phyloP scores from a whole-genome alignment of 108 stramenopile species.

The Nitzschia putrida region DNA sequence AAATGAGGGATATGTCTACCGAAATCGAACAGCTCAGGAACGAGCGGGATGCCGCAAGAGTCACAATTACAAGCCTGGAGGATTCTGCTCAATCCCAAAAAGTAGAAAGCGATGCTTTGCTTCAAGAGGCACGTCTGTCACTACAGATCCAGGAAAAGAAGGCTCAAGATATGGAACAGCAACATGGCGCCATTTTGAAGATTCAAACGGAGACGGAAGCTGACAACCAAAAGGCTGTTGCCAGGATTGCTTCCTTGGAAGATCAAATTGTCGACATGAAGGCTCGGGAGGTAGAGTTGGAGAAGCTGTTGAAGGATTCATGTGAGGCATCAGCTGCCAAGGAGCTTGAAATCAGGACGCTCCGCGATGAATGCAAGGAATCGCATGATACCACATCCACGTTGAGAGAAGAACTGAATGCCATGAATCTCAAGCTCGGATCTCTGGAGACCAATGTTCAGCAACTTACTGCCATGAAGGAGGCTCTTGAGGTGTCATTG shows the following conservation, averaged over 20 bases:
- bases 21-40: not conserved
- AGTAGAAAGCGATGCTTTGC: not conserved
- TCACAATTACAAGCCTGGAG: not conserved
- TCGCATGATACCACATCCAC: not conserved
- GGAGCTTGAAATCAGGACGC: constrained; percentile 1
- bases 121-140: constrained; percentile 4
- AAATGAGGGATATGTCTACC: not conserved
- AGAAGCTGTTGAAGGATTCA: not conserved
- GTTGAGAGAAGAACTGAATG: not conserved
- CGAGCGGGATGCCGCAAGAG: not conserved
- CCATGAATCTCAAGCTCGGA: not conserved
- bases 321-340: not conserved
- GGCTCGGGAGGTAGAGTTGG: not conserved
- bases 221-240: not conserved
- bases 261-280: constrained; percentile 25
- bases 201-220: constrained; percentile 3
- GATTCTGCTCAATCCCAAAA: not conserved
- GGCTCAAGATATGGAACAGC: constrained; percentile 4
- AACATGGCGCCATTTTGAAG: not conserved
- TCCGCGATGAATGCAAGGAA: not conserved
- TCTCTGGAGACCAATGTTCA: not conserved
- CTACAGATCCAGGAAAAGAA: constrained; percentile 1
- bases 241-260: constrained; percentile 12
- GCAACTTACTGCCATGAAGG: not conserved
- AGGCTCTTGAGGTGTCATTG: constrained; percentile 1